A percentile compares a stretch with the other conserved stretches of the same genome.
Evolutionary conservation across 1,139 yeast genomes (phyloP).

Genomic region (Suhomyces bolitotheri): DNA sequence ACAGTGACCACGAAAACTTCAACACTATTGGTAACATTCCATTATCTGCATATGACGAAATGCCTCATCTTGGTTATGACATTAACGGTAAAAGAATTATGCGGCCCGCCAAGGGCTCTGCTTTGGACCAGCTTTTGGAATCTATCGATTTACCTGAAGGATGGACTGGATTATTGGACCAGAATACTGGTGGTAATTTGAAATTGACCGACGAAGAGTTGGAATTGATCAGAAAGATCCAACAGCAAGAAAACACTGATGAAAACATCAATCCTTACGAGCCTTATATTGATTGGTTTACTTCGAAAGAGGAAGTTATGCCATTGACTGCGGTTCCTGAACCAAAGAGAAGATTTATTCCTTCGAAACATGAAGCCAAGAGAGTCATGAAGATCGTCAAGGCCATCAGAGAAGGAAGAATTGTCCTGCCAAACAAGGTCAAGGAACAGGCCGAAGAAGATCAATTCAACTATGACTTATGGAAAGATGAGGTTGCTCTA

Average conservation of each 20-base stretch:
- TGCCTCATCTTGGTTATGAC: constrained; percentile 97
- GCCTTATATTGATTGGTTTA: constrained; percentile 94
- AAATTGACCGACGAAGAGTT: constrained; percentile 87
- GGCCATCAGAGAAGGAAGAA: constrained; percentile 95
- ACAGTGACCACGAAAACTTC: constrained; percentile 77
- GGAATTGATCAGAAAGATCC: constrained; percentile 83
- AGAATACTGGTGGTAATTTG: constrained; percentile 83
- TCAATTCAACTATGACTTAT: constrained; percentile 65
- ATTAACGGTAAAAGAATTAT: constrained; percentile 96
- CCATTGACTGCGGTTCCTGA: constrained; percentile 93
- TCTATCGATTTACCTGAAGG: constrained; percentile 94
- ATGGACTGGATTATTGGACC: constrained; percentile 95
- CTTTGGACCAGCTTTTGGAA: constrained; percentile 85
- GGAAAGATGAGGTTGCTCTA: constrained; percentile 69
- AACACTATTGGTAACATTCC: constrained; percentile 96
- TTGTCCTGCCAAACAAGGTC: constrained; percentile 68
- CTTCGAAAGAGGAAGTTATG: constrained; percentile 81
- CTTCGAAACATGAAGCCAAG: constrained; percentile 95
- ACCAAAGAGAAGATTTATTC: constrained; percentile 95
- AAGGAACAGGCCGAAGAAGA: constrained; percentile 55
- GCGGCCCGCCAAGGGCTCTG: constrained; percentile 98
- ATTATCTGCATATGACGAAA: constrained; percentile 88
- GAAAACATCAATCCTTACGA: constrained; percentile 85
- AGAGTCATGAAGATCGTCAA: constrained; percentile 93
- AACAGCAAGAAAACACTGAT: constrained; percentile 80